Evolutionary conservation across 306 rosid species (phyloP).

Genomic region (Carpinus fangiana): DNA sequence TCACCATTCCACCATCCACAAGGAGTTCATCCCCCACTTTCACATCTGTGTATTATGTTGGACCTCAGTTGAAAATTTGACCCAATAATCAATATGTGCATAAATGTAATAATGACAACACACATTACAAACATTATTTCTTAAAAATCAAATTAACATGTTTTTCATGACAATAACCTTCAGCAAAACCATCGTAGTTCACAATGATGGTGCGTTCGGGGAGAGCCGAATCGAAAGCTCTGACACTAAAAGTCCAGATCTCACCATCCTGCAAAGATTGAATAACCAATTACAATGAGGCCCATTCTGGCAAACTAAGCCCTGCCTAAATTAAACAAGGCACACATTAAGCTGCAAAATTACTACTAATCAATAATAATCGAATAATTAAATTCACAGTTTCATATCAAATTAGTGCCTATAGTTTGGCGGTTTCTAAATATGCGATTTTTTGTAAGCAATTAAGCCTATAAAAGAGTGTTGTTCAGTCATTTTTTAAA

Average conservation of each 20-base stretch:
- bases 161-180: slow-evolving; percentile 47
- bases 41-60: slow-evolving; percentile 62
- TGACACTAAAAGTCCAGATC: slow-evolving; percentile 93
- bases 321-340: not conserved
- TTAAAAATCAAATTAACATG: not conserved
- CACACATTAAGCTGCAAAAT: not conserved
- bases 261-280: slow-evolving; percentile 72
- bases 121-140: not conserved
- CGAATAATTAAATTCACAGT: too few species aligned
- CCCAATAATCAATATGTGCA: not conserved
- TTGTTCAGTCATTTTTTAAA: too few species aligned
- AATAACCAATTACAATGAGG: slow-evolving; percentile 14
- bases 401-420: too few species aligned
- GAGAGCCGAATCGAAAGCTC: slow-evolving; percentile 77
- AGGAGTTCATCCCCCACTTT: slow-evolving; percentile 93
- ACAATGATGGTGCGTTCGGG: slow-evolving; percentile 87
- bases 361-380: not conserved
- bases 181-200: slow-evolving; percentile 92
- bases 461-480: too few species aligned
- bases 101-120: slow-evolving; percentile 8
- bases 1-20: slow-evolving; percentile 99
- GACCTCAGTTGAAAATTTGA: slow-evolving; percentile 1
- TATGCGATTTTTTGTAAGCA: too few species aligned
- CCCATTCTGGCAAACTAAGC: not conserved
- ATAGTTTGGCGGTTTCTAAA: too few species aligned